Conservation (phyloP, 768 basidiomycete species). For the Pleurotus pulmonarius region DNA sequence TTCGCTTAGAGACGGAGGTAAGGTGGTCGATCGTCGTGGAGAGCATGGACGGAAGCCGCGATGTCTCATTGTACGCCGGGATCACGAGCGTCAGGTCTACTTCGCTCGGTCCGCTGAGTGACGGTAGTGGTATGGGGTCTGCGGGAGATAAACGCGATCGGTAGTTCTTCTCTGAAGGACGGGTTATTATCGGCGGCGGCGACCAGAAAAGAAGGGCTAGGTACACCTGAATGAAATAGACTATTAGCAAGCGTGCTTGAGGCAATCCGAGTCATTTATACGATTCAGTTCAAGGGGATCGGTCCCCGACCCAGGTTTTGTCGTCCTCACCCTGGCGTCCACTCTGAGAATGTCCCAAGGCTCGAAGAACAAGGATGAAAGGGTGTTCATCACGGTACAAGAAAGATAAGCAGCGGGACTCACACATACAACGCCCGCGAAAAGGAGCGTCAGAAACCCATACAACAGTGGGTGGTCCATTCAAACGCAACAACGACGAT, state of each 20-base stretch:
- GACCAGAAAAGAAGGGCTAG: constrained; percentile 70
- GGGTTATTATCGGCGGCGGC: constrained; percentile 60
- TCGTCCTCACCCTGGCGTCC: constrained; percentile 69
- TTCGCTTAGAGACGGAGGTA: constrained; percentile 38
- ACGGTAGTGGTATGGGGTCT: constrained; percentile 52
- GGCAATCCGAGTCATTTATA: constrained; percentile 5
- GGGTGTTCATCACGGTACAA: constrained; percentile 51
- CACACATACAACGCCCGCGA: constrained; percentile 31
- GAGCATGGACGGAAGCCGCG: constrained; percentile 85
- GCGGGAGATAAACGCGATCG: constrained; percentile 51
- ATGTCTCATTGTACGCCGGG: constrained; percentile 88
- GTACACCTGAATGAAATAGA: constrained; percentile 51
- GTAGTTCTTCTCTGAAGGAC: constrained; percentile 67
- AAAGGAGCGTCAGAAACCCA: constrained; percentile 28
- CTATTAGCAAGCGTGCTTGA: neutral
- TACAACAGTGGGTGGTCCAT: constrained; percentile 32
- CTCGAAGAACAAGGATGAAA: constrained; percentile 97
- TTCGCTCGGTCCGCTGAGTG: constrained; percentile 49
- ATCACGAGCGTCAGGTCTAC: constrained; percentile 80
- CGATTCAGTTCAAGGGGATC: constrained; percentile 35
- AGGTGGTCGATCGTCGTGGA: constrained; percentile 68
- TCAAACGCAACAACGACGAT: neutral
- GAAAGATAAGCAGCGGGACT: constrained; percentile 17
- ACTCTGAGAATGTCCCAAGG: constrained; percentile 44
- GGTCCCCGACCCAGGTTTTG: constrained; percentile 43